Conservation (phyloP, 345 rosid species). For the Mangifera indica region DNA sequence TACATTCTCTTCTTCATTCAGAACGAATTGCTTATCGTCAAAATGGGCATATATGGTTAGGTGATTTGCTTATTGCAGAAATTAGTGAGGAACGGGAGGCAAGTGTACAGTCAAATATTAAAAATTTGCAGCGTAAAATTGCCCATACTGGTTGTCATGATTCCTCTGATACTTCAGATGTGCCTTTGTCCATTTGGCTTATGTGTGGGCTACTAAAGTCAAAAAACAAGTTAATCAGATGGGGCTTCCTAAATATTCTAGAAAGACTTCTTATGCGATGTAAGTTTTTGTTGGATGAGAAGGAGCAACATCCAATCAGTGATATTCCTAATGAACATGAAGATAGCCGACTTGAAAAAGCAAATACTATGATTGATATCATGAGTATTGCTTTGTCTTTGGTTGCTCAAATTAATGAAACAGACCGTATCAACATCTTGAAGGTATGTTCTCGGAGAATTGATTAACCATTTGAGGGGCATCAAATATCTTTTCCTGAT, state of each 20-base stretch:
- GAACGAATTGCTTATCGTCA: slow-evolving; percentile 72
- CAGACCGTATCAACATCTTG: slow-evolving; percentile 84
- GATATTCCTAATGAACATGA: slow-evolving; percentile 38
- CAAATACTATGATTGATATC: slow-evolving; percentile 86
- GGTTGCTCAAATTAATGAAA: slow-evolving; percentile 85
- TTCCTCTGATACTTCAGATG: slow-evolving; percentile 61
- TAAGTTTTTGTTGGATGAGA: slow-evolving; percentile 87
- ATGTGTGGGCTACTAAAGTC: slow-evolving; percentile 95
- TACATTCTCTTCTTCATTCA: slow-evolving; percentile 97
- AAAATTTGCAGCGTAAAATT: slow-evolving; percentile 63
- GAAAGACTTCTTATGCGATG: slow-evolving; percentile 98
- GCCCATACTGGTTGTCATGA: slow-evolving; percentile 67
- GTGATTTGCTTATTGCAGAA: slow-evolving; percentile 90
- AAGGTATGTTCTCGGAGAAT: slow-evolving; percentile 57
- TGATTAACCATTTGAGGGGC: neutral
- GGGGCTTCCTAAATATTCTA: slow-evolving; percentile 85
- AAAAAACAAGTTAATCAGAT: slow-evolving; percentile 60
- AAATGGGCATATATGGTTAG: slow-evolving; percentile 94
- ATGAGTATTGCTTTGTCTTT: slow-evolving; percentile 91
- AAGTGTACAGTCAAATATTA: slow-evolving; percentile 69
- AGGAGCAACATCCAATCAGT: slow-evolving; percentile 55
- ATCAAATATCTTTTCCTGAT: neutral
- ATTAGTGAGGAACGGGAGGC: slow-evolving; percentile 66
- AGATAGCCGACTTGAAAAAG: slow-evolving; percentile 79
- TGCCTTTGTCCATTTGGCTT: slow-evolving; percentile 79